Evolutionary conservation across 495 filamentous ascomycete genomes (phyloP).

Genomic region (Aspergillus bridgeri): DNA sequence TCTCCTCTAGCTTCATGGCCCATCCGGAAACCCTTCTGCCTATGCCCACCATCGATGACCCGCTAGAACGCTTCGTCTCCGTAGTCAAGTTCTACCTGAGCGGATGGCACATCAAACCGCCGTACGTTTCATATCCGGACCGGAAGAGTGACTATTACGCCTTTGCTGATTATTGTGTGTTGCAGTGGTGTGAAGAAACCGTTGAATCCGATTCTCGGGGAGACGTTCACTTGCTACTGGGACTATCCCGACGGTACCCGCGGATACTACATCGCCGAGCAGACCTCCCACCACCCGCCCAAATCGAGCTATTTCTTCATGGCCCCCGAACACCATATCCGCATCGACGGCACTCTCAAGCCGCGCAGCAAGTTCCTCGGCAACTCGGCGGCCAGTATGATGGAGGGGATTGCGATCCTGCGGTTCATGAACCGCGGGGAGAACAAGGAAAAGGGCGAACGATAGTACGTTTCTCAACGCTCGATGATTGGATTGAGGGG

Average conservation of each 20-base stretch:
- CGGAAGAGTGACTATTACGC: neutral
- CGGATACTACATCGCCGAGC: constrained; percentile 95
- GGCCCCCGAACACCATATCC: constrained; percentile 89
- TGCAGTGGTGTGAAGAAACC: constrained; percentile 95
- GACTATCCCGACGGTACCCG: constrained; percentile 81
- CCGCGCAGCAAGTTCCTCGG: constrained; percentile 95
- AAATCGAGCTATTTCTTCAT: constrained; percentile 99
- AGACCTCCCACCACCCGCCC: constrained; percentile 93
- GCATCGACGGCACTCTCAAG: constrained; percentile 94
- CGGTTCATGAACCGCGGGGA: constrained; percentile 73
- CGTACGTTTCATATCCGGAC: constrained; percentile 56
- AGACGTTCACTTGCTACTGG: constrained; percentile 95
- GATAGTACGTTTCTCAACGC: constrained; percentile 64
- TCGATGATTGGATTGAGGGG: neutral
- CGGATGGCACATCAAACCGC: constrained; percentile 98
- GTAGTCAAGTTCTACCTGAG: constrained; percentile 98
- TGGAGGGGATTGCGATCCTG: constrained; percentile 92
- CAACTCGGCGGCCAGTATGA: constrained; percentile 96
- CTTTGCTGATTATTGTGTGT: neutral
- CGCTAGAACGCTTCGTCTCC: constrained; percentile 82
- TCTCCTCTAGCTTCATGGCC: constrained; percentile 83
- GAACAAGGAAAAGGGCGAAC: constrained; percentile 62
- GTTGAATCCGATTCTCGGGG: constrained; percentile 93
- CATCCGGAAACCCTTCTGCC: constrained; percentile 93
- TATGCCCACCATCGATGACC: constrained; percentile 85